Percentiles rank a stretch among this genome's conserved stretches.
These are phyloP conservation scores for Margaritispora aquatica DNA, from an alignment of 495 filamentous ascomycete genomes.

Conservation along the genomic window DNA sequence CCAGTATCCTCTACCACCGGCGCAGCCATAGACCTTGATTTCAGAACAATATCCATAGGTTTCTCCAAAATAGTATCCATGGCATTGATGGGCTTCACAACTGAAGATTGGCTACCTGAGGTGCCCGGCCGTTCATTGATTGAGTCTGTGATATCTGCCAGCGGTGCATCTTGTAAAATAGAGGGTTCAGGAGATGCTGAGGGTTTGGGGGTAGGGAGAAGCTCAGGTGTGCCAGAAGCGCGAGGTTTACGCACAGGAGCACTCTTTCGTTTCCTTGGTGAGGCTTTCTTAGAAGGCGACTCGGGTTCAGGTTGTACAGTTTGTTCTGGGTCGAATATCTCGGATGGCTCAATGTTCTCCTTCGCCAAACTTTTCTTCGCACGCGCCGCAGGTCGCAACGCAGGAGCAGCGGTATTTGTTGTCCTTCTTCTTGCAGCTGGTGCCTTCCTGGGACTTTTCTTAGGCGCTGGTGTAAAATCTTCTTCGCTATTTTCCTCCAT, in stretches of 20 bases:
- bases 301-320: constrained; percentile 46
- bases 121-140: constrained; percentile 47
- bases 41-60: constrained; percentile 91
- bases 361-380: constrained; percentile 30
- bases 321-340: constrained; percentile 53
- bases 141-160: constrained; percentile 73
- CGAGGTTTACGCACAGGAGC: constrained; percentile 44
- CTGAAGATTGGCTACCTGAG: constrained; percentile 31
- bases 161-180: constrained; percentile 50
- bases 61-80: constrained; percentile 72
- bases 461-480: constrained; percentile 72
- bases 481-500: constrained; percentile 60
- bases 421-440: constrained; percentile 50
- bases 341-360: constrained; percentile 50
- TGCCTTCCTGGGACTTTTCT: constrained; percentile 36
- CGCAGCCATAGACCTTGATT: constrained; percentile 66
- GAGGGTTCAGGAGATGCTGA: constrained; percentile 37
- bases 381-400: constrained; percentile 24
- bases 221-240: constrained; percentile 42
- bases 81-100: constrained; percentile 60
- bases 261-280: constrained; percentile 64
- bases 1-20: constrained; percentile 62
- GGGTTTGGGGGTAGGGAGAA: constrained; percentile 39
- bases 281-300: constrained; percentile 57
- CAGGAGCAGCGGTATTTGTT: constrained; percentile 34